Evolutionary conservation across 1,284 basidiomycete species (phyloP), one percentile per base, ranked within the genome.

Genomic region (Ganoderma lingzhi): DNA sequence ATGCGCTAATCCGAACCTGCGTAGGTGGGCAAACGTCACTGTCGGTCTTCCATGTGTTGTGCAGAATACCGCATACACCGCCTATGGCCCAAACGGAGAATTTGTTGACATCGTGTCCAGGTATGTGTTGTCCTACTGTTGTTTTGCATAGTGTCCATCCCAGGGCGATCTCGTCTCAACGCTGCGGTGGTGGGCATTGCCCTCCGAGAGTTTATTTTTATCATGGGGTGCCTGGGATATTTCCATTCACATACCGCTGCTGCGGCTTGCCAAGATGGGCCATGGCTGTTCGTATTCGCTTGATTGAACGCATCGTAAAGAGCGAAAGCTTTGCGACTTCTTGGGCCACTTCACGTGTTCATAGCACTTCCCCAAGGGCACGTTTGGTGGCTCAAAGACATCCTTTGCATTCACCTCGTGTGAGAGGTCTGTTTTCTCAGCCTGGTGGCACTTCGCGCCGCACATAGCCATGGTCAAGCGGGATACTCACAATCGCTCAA

Each of bases 31-130:
- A 14, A 93, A 95, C 76, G 87, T 85, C 19, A 92, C 92, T 0
- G 78, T 87, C 6, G 90, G 90, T 5, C 82, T 86, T 66, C 68
- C 81, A n/a, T 96, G 95, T 75, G 80, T 85, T 1, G 85, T 91
- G 30, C 93, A 96, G 78, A 96, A 96, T 79, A 93, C 89, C 0
- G 86, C 88, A 2, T 96, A 93, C 78, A 90, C 88, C 59, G 91
- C 88, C 0, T 94, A 93, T 76, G 84, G 85, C 1, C 74, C 82
- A 3, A 79, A 77, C 62, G 84, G 84, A 2, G 88, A 91, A 76
- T 94, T 90, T 72, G 86, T 91, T 59, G 89, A 93, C 78, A 90
- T 95, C 65, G 89, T 94, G 3, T 95, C 93, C 64, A 87, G 93
- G 87, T 94, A 82, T 74, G 88, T 82, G 69, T 62, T 59, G 17